A percentile compares a stretch with the other conserved stretches of the same genome.
These are phyloP conservation scores for Saitozyma sp. DNA, from an alignment of 768 basidiomycete species.

Conservation along the genomic window DNA sequence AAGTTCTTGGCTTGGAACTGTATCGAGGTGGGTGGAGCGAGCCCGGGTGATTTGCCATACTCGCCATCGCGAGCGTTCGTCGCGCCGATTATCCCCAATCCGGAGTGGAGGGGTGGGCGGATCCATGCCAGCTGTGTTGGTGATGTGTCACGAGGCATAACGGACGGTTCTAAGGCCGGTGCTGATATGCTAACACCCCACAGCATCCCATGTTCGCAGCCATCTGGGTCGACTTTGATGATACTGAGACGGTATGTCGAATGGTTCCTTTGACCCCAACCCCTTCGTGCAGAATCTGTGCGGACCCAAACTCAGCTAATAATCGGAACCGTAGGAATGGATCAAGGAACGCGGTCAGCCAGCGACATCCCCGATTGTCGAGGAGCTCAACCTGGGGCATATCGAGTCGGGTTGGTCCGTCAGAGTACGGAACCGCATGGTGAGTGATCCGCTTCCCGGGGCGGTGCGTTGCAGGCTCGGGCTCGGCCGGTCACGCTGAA, in stretches of 20 bases:
- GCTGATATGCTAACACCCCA: constrained; percentile 4
- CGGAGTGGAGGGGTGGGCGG: too few species aligned
- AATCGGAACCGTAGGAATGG: constrained; percentile 34
- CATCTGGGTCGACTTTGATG: constrained; percentile 53
- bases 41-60: too few species aligned
- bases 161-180: too few species aligned
- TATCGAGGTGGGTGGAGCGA: constrained; percentile 38
- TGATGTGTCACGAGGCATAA: too few species aligned
- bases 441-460: constrained; percentile 7
- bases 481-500: constrained; percentile 8
- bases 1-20: constrained; percentile 50
- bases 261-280: neutral
- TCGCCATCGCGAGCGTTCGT: too few species aligned
- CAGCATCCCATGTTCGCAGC: constrained; percentile 53
- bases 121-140: too few species aligned
- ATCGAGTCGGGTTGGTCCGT: constrained; percentile 52
- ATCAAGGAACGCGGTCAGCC: constrained; percentile 53
- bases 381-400: constrained; percentile 50
- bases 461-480: too few species aligned
- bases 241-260: constrained; percentile 47
- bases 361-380: constrained; percentile 51
- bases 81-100: too few species aligned
- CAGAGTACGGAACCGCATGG: constrained; percentile 51
- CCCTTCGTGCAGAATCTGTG: neutral
- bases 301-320: neutral